Evolutionary conservation across 257 asterid genomes (phyloP).

Genomic region (Plantago ovata): DNA sequence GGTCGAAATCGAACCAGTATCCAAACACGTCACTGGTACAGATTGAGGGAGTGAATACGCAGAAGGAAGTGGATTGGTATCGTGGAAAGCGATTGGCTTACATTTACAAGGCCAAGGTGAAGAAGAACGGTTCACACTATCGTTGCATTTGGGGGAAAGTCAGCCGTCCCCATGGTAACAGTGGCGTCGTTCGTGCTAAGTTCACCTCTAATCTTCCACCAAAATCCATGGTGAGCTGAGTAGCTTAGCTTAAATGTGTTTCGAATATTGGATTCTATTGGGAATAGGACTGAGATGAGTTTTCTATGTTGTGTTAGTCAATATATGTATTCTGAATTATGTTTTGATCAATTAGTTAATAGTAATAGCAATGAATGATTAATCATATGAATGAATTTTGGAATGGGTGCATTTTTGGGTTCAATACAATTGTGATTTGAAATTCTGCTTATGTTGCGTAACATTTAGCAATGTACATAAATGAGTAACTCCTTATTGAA

Average conservation of each 20-base stretch:
- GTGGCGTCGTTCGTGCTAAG: constrained; percentile 69
- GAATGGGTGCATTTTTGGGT: too few relatives aligned
- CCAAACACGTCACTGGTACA: constrained; percentile 63
- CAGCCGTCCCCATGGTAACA: constrained; percentile 62
- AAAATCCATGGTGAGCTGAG: constrained; percentile 40
- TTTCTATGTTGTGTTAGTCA: too few relatives aligned
- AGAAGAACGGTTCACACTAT: constrained; percentile 53
- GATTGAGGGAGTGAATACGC: constrained; percentile 70
- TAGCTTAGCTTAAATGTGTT: neutral
- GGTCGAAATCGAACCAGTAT: constrained; percentile 73
- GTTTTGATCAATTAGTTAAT: too few relatives aligned
- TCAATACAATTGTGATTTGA: too few relatives aligned
- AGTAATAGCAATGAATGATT: too few relatives aligned
- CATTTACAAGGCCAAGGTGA: constrained; percentile 67
- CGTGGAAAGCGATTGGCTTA: constrained; percentile 60
- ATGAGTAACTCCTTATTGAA: neutral
- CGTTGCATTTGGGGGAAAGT: constrained; percentile 75
- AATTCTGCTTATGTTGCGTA: too few relatives aligned
- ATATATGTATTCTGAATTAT: too few relatives aligned
- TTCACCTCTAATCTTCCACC: constrained; percentile 72
- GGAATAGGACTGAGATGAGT: too few relatives aligned
- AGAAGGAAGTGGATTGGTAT: constrained; percentile 73
- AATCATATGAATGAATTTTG: too few relatives aligned
- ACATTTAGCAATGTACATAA: too few relatives aligned
- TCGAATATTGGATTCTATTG: too few relatives aligned